Conservation (phyloP, 1,284 basidiomycete species). For the Puccinia coronata region DNA sequence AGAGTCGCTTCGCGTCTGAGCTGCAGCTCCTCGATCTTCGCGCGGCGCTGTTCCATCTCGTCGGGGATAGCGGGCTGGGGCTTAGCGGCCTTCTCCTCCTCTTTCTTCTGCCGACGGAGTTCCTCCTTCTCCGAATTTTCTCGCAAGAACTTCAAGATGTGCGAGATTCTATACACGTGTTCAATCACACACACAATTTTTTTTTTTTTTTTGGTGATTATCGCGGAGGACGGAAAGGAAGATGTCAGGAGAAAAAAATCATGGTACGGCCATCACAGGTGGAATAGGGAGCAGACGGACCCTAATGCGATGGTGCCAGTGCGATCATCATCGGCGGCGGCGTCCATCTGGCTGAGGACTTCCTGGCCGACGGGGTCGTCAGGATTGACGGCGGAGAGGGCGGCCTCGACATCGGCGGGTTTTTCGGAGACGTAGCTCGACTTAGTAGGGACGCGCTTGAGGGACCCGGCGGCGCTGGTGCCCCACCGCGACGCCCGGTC, state of each 20-base stretch:
- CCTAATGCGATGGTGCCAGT: slow-evolving; percentile 48
- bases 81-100: slow-evolving; percentile 34
- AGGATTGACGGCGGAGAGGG: slow-evolving; percentile 28
- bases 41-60: slow-evolving; percentile 44
- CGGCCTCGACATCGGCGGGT: slow-evolving; percentile 35
- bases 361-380: slow-evolving; percentile 44
- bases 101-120: slow-evolving; percentile 43
- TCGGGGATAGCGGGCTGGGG: slow-evolving; percentile 45
- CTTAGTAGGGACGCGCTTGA: slow-evolving; percentile 32
- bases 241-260: neutral
- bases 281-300: neutral
- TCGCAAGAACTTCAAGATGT: slow-evolving; percentile 49
- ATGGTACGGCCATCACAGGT: neutral
- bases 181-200: neutral
- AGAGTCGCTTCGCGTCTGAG: slow-evolving; percentile 46
- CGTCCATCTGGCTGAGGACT: slow-evolving; percentile 31
- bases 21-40: slow-evolving; percentile 49
- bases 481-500: slow-evolving; percentile 49
- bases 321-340: slow-evolving; percentile 31
- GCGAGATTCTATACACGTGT: slow-evolving; percentile 35
- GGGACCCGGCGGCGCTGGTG: slow-evolving; percentile 4
- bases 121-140: slow-evolving; percentile 49
- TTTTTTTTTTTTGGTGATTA: no score
- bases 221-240: no score
- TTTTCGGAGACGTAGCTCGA: slow-evolving; percentile 1